Percentiles rank a stretch among this genome's conserved stretches.
phyloP scores from a whole-genome alignment of 2,329 filamentous ascomycete species.

The Cercospora zeina region DNA sequence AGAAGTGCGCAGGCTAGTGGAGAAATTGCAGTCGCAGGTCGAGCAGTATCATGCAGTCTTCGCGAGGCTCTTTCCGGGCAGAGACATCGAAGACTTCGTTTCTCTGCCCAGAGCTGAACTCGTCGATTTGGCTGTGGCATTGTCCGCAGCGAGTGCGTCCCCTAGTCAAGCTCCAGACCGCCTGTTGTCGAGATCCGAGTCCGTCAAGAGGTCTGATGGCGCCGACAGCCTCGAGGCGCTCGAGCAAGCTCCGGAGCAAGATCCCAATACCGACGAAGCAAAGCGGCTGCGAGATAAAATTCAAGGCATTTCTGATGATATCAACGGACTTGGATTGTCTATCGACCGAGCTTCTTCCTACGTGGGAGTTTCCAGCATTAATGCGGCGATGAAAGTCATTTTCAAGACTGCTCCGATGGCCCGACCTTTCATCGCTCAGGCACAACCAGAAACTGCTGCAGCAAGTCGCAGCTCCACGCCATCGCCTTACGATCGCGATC shows the following conservation, averaged over 20 bases:
- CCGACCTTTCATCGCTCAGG: slow-evolving; percentile 32
- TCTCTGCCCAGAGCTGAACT: slow-evolving; percentile 48
- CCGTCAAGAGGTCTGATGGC: slow-evolving; percentile 49
- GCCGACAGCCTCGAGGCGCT: slow-evolving; percentile 59
- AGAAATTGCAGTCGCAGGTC: slow-evolving; percentile 55
- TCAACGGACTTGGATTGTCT: slow-evolving; percentile 38
- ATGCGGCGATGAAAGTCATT: slow-evolving; percentile 40
- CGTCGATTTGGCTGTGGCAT: slow-evolving; percentile 48
- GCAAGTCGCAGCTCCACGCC: slow-evolving; percentile 35
- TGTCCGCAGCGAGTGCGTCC: slow-evolving; percentile 44
- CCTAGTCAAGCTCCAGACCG: slow-evolving; percentile 29
- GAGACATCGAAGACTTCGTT: slow-evolving; percentile 45
- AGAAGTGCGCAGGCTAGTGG: slow-evolving; percentile 57
- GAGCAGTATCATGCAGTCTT: slow-evolving; percentile 50
- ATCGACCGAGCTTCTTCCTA: slow-evolving; percentile 39
- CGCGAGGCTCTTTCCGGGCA: slow-evolving; percentile 46
- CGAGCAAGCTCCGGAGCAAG: slow-evolving; percentile 67
- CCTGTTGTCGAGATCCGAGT: slow-evolving; percentile 20
- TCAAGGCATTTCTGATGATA: slow-evolving; percentile 44
- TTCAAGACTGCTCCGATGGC: slow-evolving; percentile 37
- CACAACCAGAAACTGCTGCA: slow-evolving; percentile 33
- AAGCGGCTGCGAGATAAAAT: slow-evolving; percentile 45
- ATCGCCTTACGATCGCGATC: slow-evolving; percentile 25
- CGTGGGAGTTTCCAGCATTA: slow-evolving; percentile 39
- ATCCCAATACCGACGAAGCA: slow-evolving; percentile 67